A percentile compares a stretch with the other conserved stretches of the same genome.
Evolutionary conservation across 2,329 filamentous ascomycete genomes (phyloP).

Genomic region (Aspergillus sp.): DNA sequence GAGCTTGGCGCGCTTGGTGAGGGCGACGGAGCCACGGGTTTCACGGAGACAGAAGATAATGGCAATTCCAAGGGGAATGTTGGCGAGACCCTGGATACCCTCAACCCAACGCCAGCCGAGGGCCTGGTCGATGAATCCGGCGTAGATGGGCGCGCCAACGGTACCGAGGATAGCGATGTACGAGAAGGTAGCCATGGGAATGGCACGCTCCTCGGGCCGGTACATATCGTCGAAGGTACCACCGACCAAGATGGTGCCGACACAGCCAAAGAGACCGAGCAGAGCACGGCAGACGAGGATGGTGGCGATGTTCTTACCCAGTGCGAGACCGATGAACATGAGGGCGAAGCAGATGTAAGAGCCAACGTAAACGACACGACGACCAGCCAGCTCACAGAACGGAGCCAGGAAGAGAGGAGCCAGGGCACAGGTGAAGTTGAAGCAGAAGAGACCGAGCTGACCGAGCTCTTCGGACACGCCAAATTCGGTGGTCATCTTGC

Average conservation of each 20-base stretch:
- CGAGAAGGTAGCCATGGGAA: constrained; percentile 50
- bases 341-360: constrained; percentile 48
- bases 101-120: constrained; percentile 57
- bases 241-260: constrained; percentile 52
- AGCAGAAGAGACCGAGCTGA: constrained; percentile 51
- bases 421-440: constrained; percentile 51
- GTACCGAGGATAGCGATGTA: constrained; percentile 54
- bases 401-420: constrained; percentile 51
- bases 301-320: constrained; percentile 50
- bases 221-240: constrained; percentile 54
- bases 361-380: constrained; percentile 48
- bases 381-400: constrained; percentile 52
- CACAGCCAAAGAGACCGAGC: constrained; percentile 51
- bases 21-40: constrained; percentile 48
- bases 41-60: constrained; percentile 48
- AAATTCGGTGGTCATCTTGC: constrained; percentile 47
- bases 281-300: constrained; percentile 49
- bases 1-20: constrained; percentile 51
- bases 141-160: constrained; percentile 54
- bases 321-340: constrained; percentile 50
- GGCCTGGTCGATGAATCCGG: constrained; percentile 54
- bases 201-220: constrained; percentile 44
- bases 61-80: constrained; percentile 49
- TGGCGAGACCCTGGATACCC: constrained; percentile 53
- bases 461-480: constrained; percentile 44